phyloP scores from a whole-genome alignment of 371 early-diverging fungal genomes.

The Mortierella sp. region DNA sequence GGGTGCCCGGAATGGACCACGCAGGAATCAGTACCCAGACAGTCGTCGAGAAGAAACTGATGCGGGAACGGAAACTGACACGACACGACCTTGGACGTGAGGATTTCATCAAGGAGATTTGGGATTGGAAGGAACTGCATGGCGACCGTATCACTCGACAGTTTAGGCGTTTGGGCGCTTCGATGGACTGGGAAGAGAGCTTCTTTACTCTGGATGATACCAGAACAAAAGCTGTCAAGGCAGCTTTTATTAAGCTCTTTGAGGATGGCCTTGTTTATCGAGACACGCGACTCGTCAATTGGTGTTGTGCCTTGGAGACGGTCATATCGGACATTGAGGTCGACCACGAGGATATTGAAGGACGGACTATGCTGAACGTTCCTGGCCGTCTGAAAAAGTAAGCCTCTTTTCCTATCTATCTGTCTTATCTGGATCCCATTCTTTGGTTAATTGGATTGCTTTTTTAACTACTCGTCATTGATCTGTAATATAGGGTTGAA shows the following conservation, averaged over 20 bases:
- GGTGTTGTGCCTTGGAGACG: constrained; percentile 95
- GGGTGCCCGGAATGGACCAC: constrained; percentile 98
- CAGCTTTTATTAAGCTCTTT: constrained; percentile 91
- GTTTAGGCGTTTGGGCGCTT: constrained; percentile 84
- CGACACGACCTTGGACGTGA: constrained; percentile 84
- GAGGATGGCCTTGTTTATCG: constrained; percentile 94
- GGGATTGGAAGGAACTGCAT: constrained; percentile 87
- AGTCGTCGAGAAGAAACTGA: constrained; percentile 93
- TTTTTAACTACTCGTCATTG: background rate
- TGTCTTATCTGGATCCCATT: too few species aligned
- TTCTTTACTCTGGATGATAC: constrained; percentile 94
- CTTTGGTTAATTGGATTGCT: background rate
- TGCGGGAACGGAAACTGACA: constrained; percentile 70
- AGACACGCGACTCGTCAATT: constrained; percentile 93
- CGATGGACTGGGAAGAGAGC: constrained; percentile 88
- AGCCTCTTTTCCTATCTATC: background rate
- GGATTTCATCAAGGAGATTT: constrained; percentile 88
- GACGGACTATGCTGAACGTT: constrained; percentile 45
- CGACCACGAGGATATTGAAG: constrained; percentile 47
- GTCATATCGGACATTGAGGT: constrained; percentile 97
- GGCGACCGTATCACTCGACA: constrained; percentile 75
- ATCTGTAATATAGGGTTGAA: constrained; percentile 71
- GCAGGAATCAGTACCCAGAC: constrained; percentile 98
- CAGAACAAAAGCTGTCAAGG: constrained; percentile 84
- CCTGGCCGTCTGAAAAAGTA: constrained; percentile 55